Conservation (phyloP, 208 protist species). For the Leishmania amazonensis region DNA sequence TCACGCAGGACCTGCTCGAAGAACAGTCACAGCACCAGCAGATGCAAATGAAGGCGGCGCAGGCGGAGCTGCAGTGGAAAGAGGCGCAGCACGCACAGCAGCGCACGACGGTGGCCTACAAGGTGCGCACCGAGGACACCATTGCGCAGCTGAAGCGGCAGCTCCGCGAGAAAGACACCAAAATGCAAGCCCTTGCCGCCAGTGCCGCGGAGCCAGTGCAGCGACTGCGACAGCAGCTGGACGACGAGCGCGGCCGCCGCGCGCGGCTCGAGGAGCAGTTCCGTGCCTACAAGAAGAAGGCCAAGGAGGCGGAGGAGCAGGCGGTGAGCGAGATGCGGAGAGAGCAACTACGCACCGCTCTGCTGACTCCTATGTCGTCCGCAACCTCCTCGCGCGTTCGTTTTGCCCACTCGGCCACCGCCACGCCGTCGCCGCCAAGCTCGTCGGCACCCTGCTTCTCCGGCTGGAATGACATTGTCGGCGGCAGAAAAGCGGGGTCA, state of each 20-base stretch:
- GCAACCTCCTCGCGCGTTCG: neutral
- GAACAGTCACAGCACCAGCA: conserved; percentile 57
- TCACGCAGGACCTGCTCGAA: conserved; percentile 52
- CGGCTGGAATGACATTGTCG: neutral
- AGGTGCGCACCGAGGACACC: conserved; percentile 58
- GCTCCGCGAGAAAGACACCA: conserved; percentile 77
- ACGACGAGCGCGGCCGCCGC: conserved; percentile 79
- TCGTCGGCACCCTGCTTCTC: neutral
- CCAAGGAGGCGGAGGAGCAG: conserved; percentile 85
- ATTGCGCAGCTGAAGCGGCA: conserved; percentile 77
- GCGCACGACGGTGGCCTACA: conserved; percentile 41
- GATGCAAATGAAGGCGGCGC: conserved; percentile 43
- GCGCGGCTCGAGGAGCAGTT: conserved; percentile 80
- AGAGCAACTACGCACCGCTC: conserved; percentile 66
- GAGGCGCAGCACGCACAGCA: conserved; percentile 53
- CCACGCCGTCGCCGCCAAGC: conserved; percentile 22
- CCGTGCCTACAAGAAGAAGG: conserved; percentile 56
- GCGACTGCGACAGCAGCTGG: conserved; percentile 78
- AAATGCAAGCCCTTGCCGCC: conserved; percentile 71
- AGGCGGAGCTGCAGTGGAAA: conserved; percentile 47
- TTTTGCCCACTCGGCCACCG: conserved; percentile 15
- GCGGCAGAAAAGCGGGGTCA: neutral
- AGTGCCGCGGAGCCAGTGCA: conserved; percentile 67
- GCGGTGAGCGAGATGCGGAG: conserved; percentile 70
- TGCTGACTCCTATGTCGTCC: conserved; percentile 10